Conservation (phyloP, 345 rosid species). For the Moricandia arvensis region DNA sequence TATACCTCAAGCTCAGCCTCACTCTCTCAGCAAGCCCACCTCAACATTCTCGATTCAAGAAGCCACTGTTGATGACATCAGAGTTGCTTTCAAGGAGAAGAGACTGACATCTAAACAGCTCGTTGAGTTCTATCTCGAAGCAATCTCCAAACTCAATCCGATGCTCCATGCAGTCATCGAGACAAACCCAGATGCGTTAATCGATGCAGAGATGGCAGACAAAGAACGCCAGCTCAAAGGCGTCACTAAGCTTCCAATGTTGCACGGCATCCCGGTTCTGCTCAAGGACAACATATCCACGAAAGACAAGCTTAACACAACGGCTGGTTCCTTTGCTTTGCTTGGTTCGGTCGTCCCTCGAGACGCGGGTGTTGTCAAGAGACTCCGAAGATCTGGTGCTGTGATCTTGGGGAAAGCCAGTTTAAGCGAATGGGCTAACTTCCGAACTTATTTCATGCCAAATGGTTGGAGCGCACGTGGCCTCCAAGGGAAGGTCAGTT, state of each 20-base stretch:
- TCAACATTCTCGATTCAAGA: slow-evolving; percentile 26
- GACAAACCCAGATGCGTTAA: slow-evolving; percentile 66
- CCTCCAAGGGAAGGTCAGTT: slow-evolving; percentile 62
- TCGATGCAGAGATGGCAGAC: slow-evolving; percentile 60
- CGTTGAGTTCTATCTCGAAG: slow-evolving; percentile 48
- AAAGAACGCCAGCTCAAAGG: slow-evolving; percentile 40
- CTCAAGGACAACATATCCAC: slow-evolving; percentile 69
- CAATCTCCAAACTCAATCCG: slow-evolving; percentile 49
- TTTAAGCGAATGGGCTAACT: slow-evolving; percentile 64
- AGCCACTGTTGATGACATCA: slow-evolving; percentile 36
- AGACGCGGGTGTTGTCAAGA: slow-evolving; percentile 63
- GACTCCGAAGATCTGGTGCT: slow-evolving; percentile 58
- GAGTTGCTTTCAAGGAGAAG: slow-evolving; percentile 27
- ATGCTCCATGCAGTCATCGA: slow-evolving; percentile 58
- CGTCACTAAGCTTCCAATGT: slow-evolving; percentile 8
- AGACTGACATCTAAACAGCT: slow-evolving; percentile 58
- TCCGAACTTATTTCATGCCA: slow-evolving; percentile 34
- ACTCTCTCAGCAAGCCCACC: not conserved
- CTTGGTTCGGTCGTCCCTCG: slow-evolving; percentile 60
- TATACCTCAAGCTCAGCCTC: not conserved
- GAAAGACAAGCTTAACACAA: slow-evolving; percentile 64
- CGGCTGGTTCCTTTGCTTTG: slow-evolving; percentile 68
- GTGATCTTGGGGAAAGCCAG: slow-evolving; percentile 78
- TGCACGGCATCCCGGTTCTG: slow-evolving; percentile 71
- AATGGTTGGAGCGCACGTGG: slow-evolving; percentile 58